Conservation (phyloP, 148 eudicot genomes). For the Suaeda aralocaspica region DNA sequence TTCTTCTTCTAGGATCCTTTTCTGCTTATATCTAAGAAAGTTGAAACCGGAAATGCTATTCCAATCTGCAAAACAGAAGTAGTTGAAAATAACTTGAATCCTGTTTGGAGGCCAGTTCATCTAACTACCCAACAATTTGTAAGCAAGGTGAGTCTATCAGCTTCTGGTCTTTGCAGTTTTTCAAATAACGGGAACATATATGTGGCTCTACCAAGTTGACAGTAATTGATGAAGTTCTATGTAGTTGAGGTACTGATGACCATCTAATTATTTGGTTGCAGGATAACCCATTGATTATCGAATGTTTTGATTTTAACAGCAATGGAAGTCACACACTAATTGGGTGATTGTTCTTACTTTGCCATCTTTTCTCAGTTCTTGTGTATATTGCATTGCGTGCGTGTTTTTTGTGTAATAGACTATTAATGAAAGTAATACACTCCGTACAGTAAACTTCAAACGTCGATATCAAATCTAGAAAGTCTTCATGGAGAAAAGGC, state of each 20-base stretch:
- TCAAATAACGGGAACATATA: background rate
- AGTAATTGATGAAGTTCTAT: background rate
- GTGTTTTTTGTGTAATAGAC: conserved; percentile 1
- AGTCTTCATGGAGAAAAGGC: conserved; percentile 45
- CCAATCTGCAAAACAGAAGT: conserved; percentile 95
- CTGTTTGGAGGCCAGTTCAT: conserved; percentile 74
- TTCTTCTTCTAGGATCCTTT: conserved; percentile 73
- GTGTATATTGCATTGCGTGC: background rate
- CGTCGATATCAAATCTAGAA: conserved; percentile 65
- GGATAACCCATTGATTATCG: conserved; percentile 79
- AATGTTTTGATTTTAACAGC: conserved; percentile 86
- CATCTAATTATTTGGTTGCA: conserved; percentile 16
- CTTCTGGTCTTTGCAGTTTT: conserved; percentile 12
- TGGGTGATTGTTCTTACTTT: conserved; percentile 43
- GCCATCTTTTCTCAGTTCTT: background rate
- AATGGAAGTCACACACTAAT: conserved; percentile 67
- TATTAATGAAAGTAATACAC: conserved; percentile 3
- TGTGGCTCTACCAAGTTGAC: background rate
- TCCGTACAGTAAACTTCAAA: conserved; percentile 65
- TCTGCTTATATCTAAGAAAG: conserved; percentile 72
- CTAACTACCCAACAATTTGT: conserved; percentile 71
- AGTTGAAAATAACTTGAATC: conserved; percentile 75
- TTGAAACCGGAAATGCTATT: conserved; percentile 60
- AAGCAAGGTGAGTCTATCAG: conserved; percentile 59
- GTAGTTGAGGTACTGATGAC: background rate